Evolutionary conservation across 2,329 filamentous ascomycete species (phyloP), one percentile per base, ranked within the genome.

Genomic region (Epichloe sp.): DNA sequence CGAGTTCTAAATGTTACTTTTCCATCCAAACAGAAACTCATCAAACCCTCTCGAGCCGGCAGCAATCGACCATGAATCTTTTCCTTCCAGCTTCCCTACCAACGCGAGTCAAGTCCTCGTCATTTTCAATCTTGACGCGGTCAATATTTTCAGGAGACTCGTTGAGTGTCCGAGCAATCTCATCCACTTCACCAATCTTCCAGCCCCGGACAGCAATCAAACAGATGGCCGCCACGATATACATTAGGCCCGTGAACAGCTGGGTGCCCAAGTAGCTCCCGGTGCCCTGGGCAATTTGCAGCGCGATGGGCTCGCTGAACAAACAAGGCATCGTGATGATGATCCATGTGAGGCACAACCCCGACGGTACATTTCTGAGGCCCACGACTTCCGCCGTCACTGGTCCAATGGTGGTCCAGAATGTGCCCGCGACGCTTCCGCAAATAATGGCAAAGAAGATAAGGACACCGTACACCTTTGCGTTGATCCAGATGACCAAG

Each of bases 341-440:
- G 26, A 90, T 61, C 86, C 86, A 91, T 19, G 81, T 76, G 17
- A 91, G 72, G 49, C 80, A 86, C 40, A 91, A 66, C 0, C 71
- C 77, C 60, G 83, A 79, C 1, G 86, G 83, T 2, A 90, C 72
- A 42, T 85, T 68, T 52, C 76, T 75, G 4, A 91, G 64, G 0
- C 86, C 86, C 34, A 90, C 79, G 1, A 91, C 79, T 64, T 91
- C 86, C 3, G 83, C 83, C 5, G 78, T 78, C 6, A 90, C 79
- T 0, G 86, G 85, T 0, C 72, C 82, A 31, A 85, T 76, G 1
- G 82, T 82, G 0, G 79, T 75, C 81, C 81, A 89, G 57, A 86
- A 83, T 0, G 80, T 83, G 6, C 87, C 87, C 3, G 79, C 80
- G 1, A 89, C 80, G 2, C 71, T 73, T 2, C 87, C 87, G 3